These are phyloP conservation scores for Syzygium syzygioides DNA, from an alignment of 441 rosid species.

Conservation along the genomic window DNA sequence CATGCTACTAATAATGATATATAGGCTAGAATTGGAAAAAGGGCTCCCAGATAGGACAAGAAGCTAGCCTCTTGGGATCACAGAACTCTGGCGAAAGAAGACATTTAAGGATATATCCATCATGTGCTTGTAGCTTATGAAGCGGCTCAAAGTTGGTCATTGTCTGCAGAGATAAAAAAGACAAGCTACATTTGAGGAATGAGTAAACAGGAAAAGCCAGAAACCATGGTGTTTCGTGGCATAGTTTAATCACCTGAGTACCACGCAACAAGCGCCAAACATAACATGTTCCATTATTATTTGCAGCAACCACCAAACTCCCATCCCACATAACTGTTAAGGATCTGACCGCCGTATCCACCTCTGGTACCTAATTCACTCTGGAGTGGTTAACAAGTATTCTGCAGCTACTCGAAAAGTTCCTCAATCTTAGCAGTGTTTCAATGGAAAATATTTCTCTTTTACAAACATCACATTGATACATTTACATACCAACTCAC, in stretches of 20 bases:
- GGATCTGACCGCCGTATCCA: slow-evolving; percentile 83
- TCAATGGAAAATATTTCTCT: background rate
- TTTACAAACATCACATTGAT: background rate
- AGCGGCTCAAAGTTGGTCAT: slow-evolving; percentile 97
- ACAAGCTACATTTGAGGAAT: background rate
- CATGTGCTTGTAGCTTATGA: slow-evolving; percentile 91
- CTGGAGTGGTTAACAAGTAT: background rate
- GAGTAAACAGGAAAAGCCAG: slow-evolving; percentile 1
- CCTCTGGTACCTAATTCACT: slow-evolving; percentile 75
- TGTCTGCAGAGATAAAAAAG: slow-evolving; percentile 35
- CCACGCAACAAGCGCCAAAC: slow-evolving; percentile 88
- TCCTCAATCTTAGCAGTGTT: background rate
- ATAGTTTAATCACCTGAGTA: slow-evolving; percentile 42
- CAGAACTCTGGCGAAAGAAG: slow-evolving; percentile 85
- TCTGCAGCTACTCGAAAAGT: background rate
- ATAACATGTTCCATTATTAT: slow-evolving; percentile 86
- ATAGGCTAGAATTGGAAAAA: background rate
- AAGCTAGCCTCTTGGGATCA: slow-evolving; percentile 63
- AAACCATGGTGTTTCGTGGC: background rate
- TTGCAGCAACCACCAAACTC: slow-evolving; percentile 93
- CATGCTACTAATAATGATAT: background rate
- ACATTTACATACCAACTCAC: slow-evolving; percentile 58
- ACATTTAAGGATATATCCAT: slow-evolving; percentile 85
- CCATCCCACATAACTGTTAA: slow-evolving; percentile 95
- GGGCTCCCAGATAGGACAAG: background rate